These are phyloP conservation scores for Lentinus tigrinus DNA, from an alignment of 768 basidiomycete genomes.

Conservation along the genomic window DNA sequence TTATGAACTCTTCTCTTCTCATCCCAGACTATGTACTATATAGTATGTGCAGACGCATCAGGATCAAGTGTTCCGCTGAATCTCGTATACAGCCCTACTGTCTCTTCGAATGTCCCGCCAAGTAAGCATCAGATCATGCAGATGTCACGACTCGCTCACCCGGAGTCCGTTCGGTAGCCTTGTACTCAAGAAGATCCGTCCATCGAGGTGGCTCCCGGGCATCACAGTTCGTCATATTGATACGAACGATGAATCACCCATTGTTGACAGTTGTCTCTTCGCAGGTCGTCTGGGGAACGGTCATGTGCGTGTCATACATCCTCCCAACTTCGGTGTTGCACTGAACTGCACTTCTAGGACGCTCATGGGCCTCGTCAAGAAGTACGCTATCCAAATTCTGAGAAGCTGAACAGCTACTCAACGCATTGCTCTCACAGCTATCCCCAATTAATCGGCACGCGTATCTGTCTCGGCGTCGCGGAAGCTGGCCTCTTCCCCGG, in stretches of 20 bases:
- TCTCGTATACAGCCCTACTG: conserved; percentile 46
- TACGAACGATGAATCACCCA: background rate
- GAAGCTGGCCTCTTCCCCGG: conserved; percentile 76
- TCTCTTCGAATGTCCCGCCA: conserved; percentile 68
- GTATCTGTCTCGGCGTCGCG: conserved; percentile 59
- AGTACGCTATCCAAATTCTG: conserved; percentile 33
- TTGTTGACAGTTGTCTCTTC: background rate
- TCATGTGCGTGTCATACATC: conserved; percentile 44
- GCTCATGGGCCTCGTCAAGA: conserved; percentile 68
- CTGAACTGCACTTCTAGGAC: conserved; percentile 38
- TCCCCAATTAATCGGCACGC: conserved; percentile 56
- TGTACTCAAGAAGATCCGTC: conserved; percentile 61
- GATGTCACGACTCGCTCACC: background rate
- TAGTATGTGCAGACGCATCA: conserved; percentile 40
- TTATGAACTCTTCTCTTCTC: background rate
- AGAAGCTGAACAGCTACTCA: background rate
- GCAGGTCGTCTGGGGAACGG: conserved; percentile 62
- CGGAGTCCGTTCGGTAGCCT: conserved; percentile 27
- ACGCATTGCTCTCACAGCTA: conserved; percentile 39
- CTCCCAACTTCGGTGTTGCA: background rate
- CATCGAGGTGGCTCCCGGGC: conserved; percentile 68
- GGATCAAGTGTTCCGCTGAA: background rate
- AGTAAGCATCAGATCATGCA: conserved; percentile 39
- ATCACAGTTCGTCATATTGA: conserved; percentile 48
- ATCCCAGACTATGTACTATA: conserved; percentile 63